phyloP scores from a whole-genome alignment of 306 rosid genomes.

The Rosa lucieae region DNA sequence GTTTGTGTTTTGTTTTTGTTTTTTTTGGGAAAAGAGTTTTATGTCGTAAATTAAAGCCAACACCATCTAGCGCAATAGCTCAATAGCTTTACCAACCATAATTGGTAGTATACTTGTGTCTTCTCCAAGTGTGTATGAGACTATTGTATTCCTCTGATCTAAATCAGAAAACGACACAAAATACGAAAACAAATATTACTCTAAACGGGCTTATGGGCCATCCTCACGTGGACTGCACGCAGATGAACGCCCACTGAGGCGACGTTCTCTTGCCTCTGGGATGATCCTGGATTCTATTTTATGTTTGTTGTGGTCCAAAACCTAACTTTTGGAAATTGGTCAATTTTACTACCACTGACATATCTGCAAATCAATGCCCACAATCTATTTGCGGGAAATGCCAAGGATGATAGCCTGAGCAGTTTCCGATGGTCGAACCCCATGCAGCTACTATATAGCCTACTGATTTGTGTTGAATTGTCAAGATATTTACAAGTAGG shows the following conservation, averaged over 20 bases:
- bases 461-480: too few relatives aligned
- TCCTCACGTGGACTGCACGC: conserved; percentile 36
- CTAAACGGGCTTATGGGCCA: conserved; percentile 25
- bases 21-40: background rate
- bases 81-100: too few relatives aligned
- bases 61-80: too few relatives aligned
- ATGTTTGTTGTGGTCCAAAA: conserved; percentile 25
- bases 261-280: conserved; percentile 15
- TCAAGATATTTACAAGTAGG: too few relatives aligned
- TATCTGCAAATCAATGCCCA: background rate
- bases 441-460: too few relatives aligned
- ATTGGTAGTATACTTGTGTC: background rate
- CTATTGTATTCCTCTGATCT: background rate
- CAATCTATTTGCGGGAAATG: background rate
- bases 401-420: background rate
- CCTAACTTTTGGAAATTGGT: background rate
- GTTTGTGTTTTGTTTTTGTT: too few relatives aligned
- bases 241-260: conserved; percentile 19
- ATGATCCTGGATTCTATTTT: background rate
- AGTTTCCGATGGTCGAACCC: background rate
- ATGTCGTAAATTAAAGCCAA: too few relatives aligned
- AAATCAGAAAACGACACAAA: background rate
- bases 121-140: background rate
- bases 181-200: background rate
- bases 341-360: background rate